Conservation (phyloP, 805 yeast species). For the Myxozyma geophila region DNA sequence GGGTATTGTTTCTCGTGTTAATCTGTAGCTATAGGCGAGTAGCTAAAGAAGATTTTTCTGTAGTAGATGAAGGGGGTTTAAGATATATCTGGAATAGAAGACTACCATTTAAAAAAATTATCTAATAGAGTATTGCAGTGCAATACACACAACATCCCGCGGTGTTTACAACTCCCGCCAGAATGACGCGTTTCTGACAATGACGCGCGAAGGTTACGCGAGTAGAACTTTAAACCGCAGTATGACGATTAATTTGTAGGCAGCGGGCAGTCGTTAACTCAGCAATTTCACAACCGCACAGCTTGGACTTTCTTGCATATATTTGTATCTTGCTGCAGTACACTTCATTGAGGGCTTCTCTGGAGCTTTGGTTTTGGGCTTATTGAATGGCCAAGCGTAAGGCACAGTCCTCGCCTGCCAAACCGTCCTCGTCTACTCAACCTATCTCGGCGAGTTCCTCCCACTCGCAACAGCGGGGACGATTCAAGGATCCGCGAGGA, state of each 20-base stretch:
- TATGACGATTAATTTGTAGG: background rate
- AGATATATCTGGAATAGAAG: too few species aligned
- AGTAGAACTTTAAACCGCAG: background rate
- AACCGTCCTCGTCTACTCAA: background rate
- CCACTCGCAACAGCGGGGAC: background rate
- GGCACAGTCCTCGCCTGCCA: background rate
- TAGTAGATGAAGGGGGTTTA: too few species aligned
- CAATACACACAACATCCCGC: too few species aligned
- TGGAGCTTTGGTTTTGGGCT: background rate
- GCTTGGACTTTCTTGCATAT: background rate
- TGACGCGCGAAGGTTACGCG: slow-evolving; percentile 3
- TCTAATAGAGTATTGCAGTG: too few species aligned
- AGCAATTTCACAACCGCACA: background rate
- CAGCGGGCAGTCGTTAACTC: background rate
- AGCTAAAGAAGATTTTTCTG: too few species aligned
- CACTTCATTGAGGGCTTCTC: too few species aligned
- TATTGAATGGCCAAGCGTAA: slow-evolving; percentile 6
- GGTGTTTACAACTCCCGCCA: too few species aligned
- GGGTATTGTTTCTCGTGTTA: too few species aligned
- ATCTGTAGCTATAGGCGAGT: too few species aligned
- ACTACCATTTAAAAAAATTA: too few species aligned
- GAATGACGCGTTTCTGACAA: background rate
- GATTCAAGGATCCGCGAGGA: background rate
- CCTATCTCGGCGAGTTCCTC: background rate
- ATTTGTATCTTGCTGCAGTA: background rate